phyloP scores from a whole-genome alignment of 345 rosid species.

The Hibiscus tridactylites region DNA sequence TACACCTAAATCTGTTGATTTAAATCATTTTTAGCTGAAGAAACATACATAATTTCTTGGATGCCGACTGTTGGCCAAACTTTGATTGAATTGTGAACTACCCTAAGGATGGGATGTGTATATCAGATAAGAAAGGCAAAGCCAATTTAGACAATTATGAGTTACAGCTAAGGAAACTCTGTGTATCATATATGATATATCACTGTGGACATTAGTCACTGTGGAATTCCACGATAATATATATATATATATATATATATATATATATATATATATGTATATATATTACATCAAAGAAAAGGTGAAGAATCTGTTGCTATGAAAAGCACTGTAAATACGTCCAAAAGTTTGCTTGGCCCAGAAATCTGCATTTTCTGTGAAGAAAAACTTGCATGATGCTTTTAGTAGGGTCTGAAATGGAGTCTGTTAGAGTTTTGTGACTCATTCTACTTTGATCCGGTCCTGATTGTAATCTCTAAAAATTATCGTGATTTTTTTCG shows the following conservation, averaged over 20 bases:
- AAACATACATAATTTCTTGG: neutral
- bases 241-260: no score
- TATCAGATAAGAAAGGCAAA: constrained; percentile 11
- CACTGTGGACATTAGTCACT: neutral
- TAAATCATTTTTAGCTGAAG: constrained; percentile 1
- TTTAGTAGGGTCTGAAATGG: neutral
- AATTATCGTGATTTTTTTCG: no score
- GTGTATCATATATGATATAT: neutral
- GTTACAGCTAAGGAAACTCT: constrained; percentile 31
- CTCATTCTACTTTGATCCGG: no score
- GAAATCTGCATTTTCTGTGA: constrained; percentile 17
- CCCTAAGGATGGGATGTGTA: no score
- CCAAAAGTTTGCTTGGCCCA: constrained; percentile 27
- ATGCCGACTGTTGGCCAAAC: neutral
- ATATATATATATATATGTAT: no score
- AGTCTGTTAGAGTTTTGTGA: no score
- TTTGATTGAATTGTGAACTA: neutral
- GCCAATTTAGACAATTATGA: constrained; percentile 10
- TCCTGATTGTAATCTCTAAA: no score
- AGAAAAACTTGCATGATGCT: constrained; percentile 9
- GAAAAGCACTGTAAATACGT: neutral
- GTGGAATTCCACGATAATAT: constrained; percentile 13
- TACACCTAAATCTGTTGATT: neutral
- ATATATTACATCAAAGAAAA: no score
- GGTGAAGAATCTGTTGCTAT: no score